Evolutionary conservation across 768 basidiomycete genomes (phyloP).

Genomic region (Tubosaeta sp.): DNA sequence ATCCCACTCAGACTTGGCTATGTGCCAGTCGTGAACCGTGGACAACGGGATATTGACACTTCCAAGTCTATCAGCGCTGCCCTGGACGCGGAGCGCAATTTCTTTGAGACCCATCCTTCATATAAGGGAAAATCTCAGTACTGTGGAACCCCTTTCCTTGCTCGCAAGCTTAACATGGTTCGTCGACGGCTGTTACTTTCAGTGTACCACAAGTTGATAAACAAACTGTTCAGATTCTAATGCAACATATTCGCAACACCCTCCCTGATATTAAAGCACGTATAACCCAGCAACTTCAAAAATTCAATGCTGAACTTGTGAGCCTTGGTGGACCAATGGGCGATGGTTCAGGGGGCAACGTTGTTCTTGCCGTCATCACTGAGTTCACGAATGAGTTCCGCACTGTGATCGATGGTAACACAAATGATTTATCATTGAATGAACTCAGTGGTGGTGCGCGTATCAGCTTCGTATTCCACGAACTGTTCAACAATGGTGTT

Average conservation of each 20-base stretch:
- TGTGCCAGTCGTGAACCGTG: slow-evolving; percentile 97
- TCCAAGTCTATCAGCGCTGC: slow-evolving; percentile 82
- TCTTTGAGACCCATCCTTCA: slow-evolving; percentile 91
- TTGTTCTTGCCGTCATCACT: slow-evolving; percentile 96
- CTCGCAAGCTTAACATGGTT: slow-evolving; percentile 92
- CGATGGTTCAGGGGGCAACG: slow-evolving; percentile 80
- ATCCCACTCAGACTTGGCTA: slow-evolving; percentile 96
- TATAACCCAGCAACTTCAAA: slow-evolving; percentile 86
- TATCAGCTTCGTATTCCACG: slow-evolving; percentile 99
- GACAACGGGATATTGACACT: slow-evolving; percentile 93
- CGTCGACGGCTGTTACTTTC: slow-evolving; percentile 18
- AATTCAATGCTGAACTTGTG: slow-evolving; percentile 79
- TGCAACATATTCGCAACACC: slow-evolving; percentile 97
- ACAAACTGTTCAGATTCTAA: slow-evolving; percentile 67
- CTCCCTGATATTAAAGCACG: slow-evolving; percentile 98
- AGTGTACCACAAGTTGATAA: neutral
- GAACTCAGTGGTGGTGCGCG: slow-evolving; percentile 98
- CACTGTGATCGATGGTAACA: slow-evolving; percentile 94
- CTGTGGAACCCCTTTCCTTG: slow-evolving; percentile 96
- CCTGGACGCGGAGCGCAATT: slow-evolving; percentile 84
- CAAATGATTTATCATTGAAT: slow-evolving; percentile 90
- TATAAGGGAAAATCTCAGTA: slow-evolving; percentile 94
- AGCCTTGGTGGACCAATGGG: slow-evolving; percentile 84
- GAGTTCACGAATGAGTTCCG: slow-evolving; percentile 98
- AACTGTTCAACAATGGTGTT: slow-evolving; percentile 95